Conservation (phyloP, 2,329 filamentous ascomycete species). For the Pyricularia sp. region DNA sequence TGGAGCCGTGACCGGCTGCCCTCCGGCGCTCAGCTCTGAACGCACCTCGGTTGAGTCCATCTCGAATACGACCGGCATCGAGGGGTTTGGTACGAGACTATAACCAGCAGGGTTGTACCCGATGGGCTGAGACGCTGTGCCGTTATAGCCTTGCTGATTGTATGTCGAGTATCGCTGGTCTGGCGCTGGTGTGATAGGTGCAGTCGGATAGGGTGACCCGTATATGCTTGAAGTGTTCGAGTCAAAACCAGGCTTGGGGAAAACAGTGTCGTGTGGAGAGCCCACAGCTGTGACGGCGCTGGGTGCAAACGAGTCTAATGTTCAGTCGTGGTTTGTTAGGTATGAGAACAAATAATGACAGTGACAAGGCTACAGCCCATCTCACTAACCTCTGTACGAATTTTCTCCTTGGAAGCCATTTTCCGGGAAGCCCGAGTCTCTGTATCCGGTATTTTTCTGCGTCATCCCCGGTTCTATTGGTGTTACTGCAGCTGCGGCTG, state of each 20-base stretch:
- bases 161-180: neutral
- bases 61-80: slow-evolving; percentile 2
- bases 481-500: neutral
- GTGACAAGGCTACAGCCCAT: neutral
- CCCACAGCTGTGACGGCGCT: neutral
- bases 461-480: neutral
- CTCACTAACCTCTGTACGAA: neutral
- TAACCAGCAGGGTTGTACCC: neutral
- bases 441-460: neutral
- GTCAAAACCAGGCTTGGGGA: neutral
- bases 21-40: neutral
- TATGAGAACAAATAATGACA: neutral
- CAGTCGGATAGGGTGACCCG: neutral
- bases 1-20: neutral
- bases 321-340: neutral
- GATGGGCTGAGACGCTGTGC: neutral
- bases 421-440: neutral
- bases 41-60: slow-evolving; percentile 1
- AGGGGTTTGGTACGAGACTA: neutral
- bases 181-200: neutral
- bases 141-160: neutral
- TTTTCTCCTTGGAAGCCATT: neutral
- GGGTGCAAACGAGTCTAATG: neutral
- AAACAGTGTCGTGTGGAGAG: neutral
- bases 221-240: neutral